A percentile compares a stretch with the other conserved stretches of the same genome.
Evolutionary conservation across 1,139 yeast genomes (phyloP).

Genomic region (Pichiaceae sp.): DNA sequence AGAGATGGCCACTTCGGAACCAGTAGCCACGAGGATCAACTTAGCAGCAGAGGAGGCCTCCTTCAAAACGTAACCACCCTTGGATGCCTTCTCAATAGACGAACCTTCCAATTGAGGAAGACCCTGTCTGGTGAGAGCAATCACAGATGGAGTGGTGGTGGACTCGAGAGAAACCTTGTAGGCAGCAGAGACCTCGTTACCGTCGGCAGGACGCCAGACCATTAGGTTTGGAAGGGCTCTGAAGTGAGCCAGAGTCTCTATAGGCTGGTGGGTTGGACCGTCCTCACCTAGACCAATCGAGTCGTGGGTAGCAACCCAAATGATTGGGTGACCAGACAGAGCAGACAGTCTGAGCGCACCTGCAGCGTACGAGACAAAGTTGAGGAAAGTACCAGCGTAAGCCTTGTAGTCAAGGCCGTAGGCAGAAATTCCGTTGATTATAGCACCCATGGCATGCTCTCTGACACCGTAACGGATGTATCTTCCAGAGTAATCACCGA

Average conservation of each 20-base stretch:
- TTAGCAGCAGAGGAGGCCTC: constrained; percentile 53
- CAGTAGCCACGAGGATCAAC: constrained; percentile 79
- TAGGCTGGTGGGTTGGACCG: constrained; percentile 99
- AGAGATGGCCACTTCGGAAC: constrained; percentile 87
- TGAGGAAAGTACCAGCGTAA: constrained; percentile 97
- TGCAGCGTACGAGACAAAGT: constrained; percentile 95
- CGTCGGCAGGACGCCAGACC: constrained; percentile 99
- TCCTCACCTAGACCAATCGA: constrained; percentile 99
- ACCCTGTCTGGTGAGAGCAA: constrained; percentile 96
- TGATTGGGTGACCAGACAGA: constrained; percentile 84
- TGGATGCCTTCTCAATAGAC: constrained; percentile 79
- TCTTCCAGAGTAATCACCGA: constrained; percentile 89
- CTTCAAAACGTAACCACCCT: constrained; percentile 86
- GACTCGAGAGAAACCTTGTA: constrained; percentile 72
- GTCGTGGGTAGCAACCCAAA: constrained; percentile 98
- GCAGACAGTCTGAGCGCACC: constrained; percentile 97
- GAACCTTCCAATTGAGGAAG: constrained; percentile 95
- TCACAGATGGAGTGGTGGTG: constrained; percentile 72
- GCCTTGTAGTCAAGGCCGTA: constrained; percentile 90
- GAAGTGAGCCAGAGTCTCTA: constrained; percentile 96
- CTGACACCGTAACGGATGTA: constrained; percentile 98
- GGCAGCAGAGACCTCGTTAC: constrained; percentile 98
- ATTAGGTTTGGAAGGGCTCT: constrained; percentile 93
- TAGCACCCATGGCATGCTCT: constrained; percentile 99
- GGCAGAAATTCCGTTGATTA: constrained; percentile 95